A percentile compares a stretch with the other conserved stretches of the same genome.
Conservation (phyloP, 192 early-diverging fungal genomes). For the Martensiomyces pterosporus region DNA sequence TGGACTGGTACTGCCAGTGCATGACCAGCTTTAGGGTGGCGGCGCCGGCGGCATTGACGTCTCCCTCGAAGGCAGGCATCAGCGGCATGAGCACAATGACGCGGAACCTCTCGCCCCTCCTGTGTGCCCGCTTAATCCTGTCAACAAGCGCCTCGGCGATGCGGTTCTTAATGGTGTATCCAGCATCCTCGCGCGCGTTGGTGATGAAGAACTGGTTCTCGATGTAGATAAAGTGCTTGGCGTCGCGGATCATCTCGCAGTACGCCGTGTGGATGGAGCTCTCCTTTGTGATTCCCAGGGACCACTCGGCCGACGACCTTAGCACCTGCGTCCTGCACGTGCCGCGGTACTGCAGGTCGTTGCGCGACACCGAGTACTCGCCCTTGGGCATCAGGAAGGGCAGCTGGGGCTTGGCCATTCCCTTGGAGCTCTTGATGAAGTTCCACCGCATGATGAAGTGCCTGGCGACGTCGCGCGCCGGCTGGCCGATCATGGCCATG, state of each 20-base stretch:
- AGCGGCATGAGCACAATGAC: constrained; percentile 78
- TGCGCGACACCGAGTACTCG: constrained; percentile 57
- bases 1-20: constrained; percentile 77
- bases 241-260: constrained; percentile 59
- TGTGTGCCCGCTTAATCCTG: constrained; percentile 70
- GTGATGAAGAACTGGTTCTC: constrained; percentile 90
- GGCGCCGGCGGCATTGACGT: constrained; percentile 67
- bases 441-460: constrained; percentile 90
- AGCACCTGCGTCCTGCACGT: constrained; percentile 62
- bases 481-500: constrained; percentile 70
- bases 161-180: constrained; percentile 70
- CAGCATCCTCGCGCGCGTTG: constrained; percentile 40
- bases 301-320: constrained; percentile 65
- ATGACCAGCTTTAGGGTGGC: constrained; percentile 70
- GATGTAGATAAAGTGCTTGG: constrained; percentile 84
- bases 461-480: constrained; percentile 74
- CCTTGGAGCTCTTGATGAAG: constrained; percentile 73
- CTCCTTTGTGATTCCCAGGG: constrained; percentile 59
- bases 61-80: constrained; percentile 80
- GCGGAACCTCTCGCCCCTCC: constrained; percentile 62
- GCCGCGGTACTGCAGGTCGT: constrained; percentile 57
- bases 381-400: constrained; percentile 67
- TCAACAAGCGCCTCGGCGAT: constrained; percentile 75
- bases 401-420: constrained; percentile 52
- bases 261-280: constrained; percentile 81